Evolutionary conservation across 768 basidiomycete genomes (phyloP), one percentile per base, ranked within the genome.

Genomic region (Hericium alpestre): DNA sequence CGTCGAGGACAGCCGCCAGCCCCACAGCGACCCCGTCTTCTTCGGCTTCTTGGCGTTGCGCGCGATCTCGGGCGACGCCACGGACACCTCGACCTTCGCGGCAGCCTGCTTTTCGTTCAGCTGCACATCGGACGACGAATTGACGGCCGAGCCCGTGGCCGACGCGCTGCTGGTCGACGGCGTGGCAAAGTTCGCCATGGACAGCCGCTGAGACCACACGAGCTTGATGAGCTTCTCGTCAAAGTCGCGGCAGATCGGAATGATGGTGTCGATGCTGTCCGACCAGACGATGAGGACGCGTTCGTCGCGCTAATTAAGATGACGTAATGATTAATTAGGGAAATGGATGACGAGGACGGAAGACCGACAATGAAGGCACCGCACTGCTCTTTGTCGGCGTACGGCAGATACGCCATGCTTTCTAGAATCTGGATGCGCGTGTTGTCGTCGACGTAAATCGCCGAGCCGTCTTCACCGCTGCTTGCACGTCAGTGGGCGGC

Each of bases 341-440:
- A n/a, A 25, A 32, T 37, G 2, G 23, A 51, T 15, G 25, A 15
- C n/a, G 50, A 18, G 56, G 1, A 52, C 37, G 38, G 4, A 22
- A 12, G 25, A 76, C 79, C 65, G 67, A 86, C 88, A 54, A 92
- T 78, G 67, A 94, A 94, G 12, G 92, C 92, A 18, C 84, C 92
- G 52, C 87, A 91, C 64, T 93, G 91, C 66, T 93, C 91, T 73
- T 93, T 93, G 66, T 93, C 88, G 7, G 90, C 90, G 41, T 79
- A 77, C 6, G 85, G 80, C 43, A 94, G 73, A 56, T 80, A 76
- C 54, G 67, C 64, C 62, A 93, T 81, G 15, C 80, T 80, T 58
- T 89, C 85, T 23, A 94, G 69, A 56, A 94, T 83, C 70, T 94
- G 92, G 54, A 94, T 93, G 6, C 90, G 85, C 1, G 90, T 93